These are phyloP conservation scores for Brachypodium distachyon DNA, from an alignment of 202 grass and related monocot genomes.

Conservation along the genomic window DNA sequence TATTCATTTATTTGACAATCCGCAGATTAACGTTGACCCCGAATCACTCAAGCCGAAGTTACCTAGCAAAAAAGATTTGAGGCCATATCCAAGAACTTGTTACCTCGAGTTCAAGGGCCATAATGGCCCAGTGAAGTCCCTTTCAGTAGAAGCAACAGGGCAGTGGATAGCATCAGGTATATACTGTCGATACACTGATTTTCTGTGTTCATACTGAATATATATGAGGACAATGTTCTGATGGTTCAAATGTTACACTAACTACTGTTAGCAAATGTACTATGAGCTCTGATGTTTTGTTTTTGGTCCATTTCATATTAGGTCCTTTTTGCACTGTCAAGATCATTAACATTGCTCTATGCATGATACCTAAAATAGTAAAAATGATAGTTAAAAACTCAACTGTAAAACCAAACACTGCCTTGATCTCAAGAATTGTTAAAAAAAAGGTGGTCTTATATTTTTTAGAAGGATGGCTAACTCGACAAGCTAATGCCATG, in stretches of 20 bases:
- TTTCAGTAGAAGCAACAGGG: constrained; percentile 78
- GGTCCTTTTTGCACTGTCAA: not conserved
- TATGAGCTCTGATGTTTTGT: not conserved
- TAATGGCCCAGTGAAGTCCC: constrained; percentile 54
- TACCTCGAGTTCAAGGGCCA: constrained; percentile 94
- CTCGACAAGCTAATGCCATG: not conserved
- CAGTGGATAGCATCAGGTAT: constrained; percentile 96
- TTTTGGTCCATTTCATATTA: not conserved
- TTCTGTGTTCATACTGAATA: not conserved
- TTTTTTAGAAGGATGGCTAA: not conserved
- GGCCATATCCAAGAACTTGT: constrained; percentile 88
- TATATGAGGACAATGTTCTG: not conserved
- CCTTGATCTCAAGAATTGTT: not conserved
- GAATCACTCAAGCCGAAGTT: constrained; percentile 89
- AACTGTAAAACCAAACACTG: not conserved
- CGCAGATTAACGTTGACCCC: constrained; percentile 93
- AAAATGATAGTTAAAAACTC: not conserved
- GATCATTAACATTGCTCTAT: not conserved
- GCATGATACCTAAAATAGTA: not conserved
- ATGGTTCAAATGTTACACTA: not conserved
- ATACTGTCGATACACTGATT: constrained; percentile 1
- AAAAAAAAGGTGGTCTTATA: not conserved
- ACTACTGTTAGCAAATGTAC: not conserved
- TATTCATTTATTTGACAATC: constrained; percentile 10
- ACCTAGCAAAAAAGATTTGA: constrained; percentile 94